Evolutionary conservation across 768 basidiomycete genomes (phyloP), one percentile per base, ranked within the genome.

Genomic region (Naganishia randhawae): DNA sequence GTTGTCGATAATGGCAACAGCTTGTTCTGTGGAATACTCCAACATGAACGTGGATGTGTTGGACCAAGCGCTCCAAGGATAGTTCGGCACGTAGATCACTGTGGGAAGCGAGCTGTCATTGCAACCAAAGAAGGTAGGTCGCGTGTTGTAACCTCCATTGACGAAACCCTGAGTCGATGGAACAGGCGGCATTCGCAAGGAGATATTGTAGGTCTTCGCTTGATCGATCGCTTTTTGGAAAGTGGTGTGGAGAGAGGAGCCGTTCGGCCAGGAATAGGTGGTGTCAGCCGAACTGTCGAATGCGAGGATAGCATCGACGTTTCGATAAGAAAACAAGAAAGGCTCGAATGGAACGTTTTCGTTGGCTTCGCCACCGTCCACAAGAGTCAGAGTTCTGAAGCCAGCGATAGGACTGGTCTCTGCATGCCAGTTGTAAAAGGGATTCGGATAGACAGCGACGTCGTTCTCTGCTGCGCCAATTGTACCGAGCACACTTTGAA

Each of bases 41-140:
- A 90, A 80, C 73, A 84, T 81, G 74, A 87, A 86, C 29, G 88
- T 86, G 13, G 72, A 73, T 80, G 70, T 77, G 88, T 88, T 90
- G 86, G 86, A 83, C 10, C 81, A 62, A 9, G 81, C 73, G n/a
- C 76, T 72, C 22, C 86, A 84, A 14, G 89, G 88, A 65, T 84
- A 75, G 67, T 82, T 83, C 27, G 91, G 90, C 8, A 91, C 81
- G 73, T 89, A 90, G 50, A 91, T 84, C 45, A 91, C 78, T 22
- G 91, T 71, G 0, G 89, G 89, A 70, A 83, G 88, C 66, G 85
- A 84, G 51, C 78, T 76, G 51, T 78, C 77, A 67, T 79, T 76
- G 75, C 90, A 91, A 3, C 90, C 91, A 80, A 90, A 91, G 81
- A 92, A 90, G 0, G 88, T 88, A 31, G 74, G 80, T 62, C 77